These are phyloP conservation scores for Rutstroemia sp. DNA, from an alignment of 2,329 filamentous ascomycete genomes.

Conservation along the genomic window DNA sequence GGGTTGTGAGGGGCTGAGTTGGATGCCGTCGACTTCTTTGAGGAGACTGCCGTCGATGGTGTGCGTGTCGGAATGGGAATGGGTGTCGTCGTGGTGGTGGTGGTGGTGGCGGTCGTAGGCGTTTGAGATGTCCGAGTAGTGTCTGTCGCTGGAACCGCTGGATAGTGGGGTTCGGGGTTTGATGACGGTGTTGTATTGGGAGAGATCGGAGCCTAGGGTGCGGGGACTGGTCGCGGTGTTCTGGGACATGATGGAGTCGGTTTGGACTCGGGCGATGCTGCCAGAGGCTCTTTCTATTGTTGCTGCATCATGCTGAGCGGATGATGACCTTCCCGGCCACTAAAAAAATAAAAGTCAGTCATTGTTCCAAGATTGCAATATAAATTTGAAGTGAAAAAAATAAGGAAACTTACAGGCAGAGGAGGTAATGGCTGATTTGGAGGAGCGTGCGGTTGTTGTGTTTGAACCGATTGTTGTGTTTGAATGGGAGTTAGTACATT, in stretches of 20 bases:
- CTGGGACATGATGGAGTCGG: background rate
- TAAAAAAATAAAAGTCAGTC: no score
- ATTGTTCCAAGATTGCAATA: no score
- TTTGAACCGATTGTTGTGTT: constrained; percentile 6
- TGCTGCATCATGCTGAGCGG: constrained; percentile 4
- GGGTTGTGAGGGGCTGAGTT: constrained; percentile 37
- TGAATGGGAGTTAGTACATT: background rate
- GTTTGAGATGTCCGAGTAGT: constrained; percentile 7
- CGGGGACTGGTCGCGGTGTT: background rate
- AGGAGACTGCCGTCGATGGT: constrained; percentile 32
- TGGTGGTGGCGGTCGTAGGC: constrained; percentile 15
- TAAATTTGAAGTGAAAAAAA: no score
- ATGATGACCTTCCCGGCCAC: constrained; percentile 15
- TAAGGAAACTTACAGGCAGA: background rate
- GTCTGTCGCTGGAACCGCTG: background rate
- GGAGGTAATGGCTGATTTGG: background rate
- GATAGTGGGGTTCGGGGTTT: background rate
- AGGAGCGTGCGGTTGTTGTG: constrained; percentile 9
- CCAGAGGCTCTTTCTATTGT: background rate
- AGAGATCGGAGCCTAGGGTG: constrained; percentile 2
- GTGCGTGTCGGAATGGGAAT: constrained; percentile 18
- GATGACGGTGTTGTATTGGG: background rate
- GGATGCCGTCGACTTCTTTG: constrained; percentile 32
- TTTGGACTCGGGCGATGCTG: background rate
- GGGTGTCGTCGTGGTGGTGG: constrained; percentile 22